These are phyloP conservation scores for Neonectria sp. DNA, from an alignment of 2,329 filamentous ascomycete genomes.

Conservation along the genomic window DNA sequence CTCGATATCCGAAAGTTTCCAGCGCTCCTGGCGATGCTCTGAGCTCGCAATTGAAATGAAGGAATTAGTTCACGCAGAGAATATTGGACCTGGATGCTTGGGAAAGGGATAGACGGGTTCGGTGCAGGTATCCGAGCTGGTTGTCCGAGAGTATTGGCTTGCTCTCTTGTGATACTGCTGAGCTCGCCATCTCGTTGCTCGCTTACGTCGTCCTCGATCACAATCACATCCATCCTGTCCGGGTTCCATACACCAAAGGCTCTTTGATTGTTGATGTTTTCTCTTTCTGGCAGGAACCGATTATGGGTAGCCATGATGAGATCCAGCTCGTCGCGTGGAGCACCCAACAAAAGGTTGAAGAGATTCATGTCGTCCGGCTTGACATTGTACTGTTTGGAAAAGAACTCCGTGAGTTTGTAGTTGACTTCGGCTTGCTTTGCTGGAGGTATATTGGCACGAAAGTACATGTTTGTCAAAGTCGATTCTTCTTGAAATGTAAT, in stretches of 20 bases:
- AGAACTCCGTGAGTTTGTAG: slow-evolving; percentile 17
- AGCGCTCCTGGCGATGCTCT: slow-evolving; percentile 15
- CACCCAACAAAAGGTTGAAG: slow-evolving; percentile 11
- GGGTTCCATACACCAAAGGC: background rate
- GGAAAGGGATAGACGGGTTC: background rate
- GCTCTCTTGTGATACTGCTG: background rate
- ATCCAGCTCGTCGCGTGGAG: background rate
- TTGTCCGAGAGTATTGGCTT: background rate
- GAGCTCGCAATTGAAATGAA: slow-evolving; percentile 11
- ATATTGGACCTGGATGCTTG: slow-evolving; percentile 1
- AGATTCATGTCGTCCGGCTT: slow-evolving; percentile 1
- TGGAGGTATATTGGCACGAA: background rate
- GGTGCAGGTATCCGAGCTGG: background rate
- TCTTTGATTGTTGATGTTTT: background rate
- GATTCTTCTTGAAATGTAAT: slow-evolving; percentile 7
- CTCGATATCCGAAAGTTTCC: slow-evolving; percentile 19
- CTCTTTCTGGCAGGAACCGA: background rate
- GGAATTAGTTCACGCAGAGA: slow-evolving; percentile 14
- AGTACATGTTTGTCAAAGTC: background rate
- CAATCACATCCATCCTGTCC: background rate
- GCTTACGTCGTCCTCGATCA: background rate
- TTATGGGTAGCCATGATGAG: slow-evolving; percentile 1
- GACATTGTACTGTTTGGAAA: slow-evolving; percentile 5
- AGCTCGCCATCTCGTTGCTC: background rate
- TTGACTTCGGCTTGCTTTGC: background rate